Base-by-base conservation (phyloP, 352 stramenopile genomes). In the Phytophthora fragariae region DNA sequence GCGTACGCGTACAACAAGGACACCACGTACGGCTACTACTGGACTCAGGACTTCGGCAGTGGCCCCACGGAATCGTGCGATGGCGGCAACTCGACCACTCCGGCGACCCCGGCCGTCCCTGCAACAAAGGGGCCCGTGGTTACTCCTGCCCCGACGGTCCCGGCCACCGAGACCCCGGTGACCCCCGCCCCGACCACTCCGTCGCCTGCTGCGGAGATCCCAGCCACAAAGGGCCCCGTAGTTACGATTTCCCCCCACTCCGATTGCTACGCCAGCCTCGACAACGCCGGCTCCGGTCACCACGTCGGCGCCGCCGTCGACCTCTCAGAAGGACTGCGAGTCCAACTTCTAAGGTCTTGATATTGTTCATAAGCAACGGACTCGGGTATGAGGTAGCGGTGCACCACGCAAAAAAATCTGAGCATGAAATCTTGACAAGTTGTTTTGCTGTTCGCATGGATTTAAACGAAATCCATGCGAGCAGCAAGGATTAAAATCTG, bases 41-140 rank as follows among this genome's bases (percentile, higher is more conserved):
- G 82, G 79, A 89, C 77, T 39, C 73, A 89, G 64, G 66, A 85
- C 66, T 92, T 88, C 63, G 79, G 62, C 24, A 58, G 41, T 0
- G 60, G 80, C 41, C 41, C 10, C 37, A 67, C 21, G 5, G 76
- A 89, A 49, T 37, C 6, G 10, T 83, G 73, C 55, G 78, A 85
- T n/a, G 21, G 44, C n/a, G 44, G 44, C 44, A 50, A 41, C 35
- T 41, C 35, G 35, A 41, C 9, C 35, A 41, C 35, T 41, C 35
- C 35, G 9, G 35, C 35, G 35, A 12, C 35, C 9, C 35, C 35
- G 35, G 9, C 35, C 35, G 39, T 56, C 33, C 57, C 66, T 9
- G 44, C 49, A 17, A 70, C 68, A 8, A 67, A 70, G 57, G 59
- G 1, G 4, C 62, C 69, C 50, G 62, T 68, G 4, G 61, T 70